Conservation (phyloP, 352 stramenopile genomes). For the Plasmopara halstedii region DNA sequence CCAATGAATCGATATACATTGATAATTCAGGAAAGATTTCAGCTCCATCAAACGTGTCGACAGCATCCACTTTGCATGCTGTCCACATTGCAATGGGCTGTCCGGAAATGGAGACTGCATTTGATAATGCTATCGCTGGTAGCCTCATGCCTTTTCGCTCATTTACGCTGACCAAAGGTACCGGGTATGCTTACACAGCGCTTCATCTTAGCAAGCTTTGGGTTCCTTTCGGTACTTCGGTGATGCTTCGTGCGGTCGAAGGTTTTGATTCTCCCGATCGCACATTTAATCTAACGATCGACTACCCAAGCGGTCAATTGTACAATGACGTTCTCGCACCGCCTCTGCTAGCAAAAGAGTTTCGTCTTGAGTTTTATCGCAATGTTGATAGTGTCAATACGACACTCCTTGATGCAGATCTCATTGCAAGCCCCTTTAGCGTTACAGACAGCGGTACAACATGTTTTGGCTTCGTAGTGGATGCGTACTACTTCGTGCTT, state of each 20-base stretch:
- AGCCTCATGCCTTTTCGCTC: constrained; percentile 24
- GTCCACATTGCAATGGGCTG: constrained; percentile 33
- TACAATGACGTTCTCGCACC: constrained; percentile 21
- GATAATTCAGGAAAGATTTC: constrained; percentile 8
- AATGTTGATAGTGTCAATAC: constrained; percentile 3
- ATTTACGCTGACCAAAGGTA: constrained; percentile 43
- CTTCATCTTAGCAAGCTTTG: constrained; percentile 41
- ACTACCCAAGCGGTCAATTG: constrained; percentile 17
- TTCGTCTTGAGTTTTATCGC: constrained; percentile 55
- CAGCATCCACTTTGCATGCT: background rate
- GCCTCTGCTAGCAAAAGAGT: constrained; percentile 36
- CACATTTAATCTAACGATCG: constrained; percentile 31
- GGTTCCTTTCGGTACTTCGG: constrained; percentile 25
- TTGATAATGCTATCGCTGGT: constrained; percentile 27
- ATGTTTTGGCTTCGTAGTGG: constrained; percentile 45
- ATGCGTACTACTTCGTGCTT: constrained; percentile 36
- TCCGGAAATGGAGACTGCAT: constrained; percentile 38
- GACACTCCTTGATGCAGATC: background rate
- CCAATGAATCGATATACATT: constrained; percentile 1
- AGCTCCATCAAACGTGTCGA: background rate
- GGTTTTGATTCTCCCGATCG: constrained; percentile 24
- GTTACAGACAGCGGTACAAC: constrained; percentile 16
- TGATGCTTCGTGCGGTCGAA: constrained; percentile 40
- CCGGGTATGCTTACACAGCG: constrained; percentile 37
- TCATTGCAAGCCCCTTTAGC: constrained; percentile 9